Conservation (phyloP, 345 rosid genomes). For the Hypericum androsaemum region DNA sequence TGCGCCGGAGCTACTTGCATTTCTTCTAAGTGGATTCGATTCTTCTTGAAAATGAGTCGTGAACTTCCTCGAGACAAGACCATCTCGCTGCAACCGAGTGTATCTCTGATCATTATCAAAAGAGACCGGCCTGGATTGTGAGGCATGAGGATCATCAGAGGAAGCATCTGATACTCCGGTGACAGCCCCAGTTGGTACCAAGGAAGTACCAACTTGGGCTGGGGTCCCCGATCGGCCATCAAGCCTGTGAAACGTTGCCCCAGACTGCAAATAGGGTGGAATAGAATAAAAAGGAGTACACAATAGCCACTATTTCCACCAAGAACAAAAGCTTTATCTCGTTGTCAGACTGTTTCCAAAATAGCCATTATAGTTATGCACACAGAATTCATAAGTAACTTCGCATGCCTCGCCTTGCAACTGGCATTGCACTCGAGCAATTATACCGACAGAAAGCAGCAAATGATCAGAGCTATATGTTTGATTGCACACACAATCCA, state of each 20-base stretch:
- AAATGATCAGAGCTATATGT: no score
- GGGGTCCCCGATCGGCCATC: constrained; percentile 31
- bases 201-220: constrained; percentile 30
- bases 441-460: no score
- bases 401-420: no score
- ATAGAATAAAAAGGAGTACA: background rate
- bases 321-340: no score
- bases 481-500: no score
- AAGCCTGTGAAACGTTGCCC: constrained; percentile 33
- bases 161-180: constrained; percentile 29
- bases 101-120: constrained; percentile 53
- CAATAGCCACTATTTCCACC: no score
- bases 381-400: no score
- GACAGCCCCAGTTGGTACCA: constrained; percentile 26
- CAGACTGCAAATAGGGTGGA: constrained; percentile 32
- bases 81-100: constrained; percentile 48
- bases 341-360: no score
- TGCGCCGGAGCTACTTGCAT: constrained; percentile 28
- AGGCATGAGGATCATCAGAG: constrained; percentile 25
- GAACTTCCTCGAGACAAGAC: constrained; percentile 56
- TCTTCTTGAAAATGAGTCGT: constrained; percentile 51
- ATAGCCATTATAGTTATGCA: no score
- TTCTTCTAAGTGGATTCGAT: constrained; percentile 41
- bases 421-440: no score
- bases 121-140: constrained; percentile 32